phyloP scores from a whole-genome alignment of 164 flowering plant genomes.

The grape (Vitis vinifera) region ASM3070453v1 NC_081823.1:5052001-5052500 shows the following conservation, averaged over 20 bases:
- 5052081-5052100: conserved; percentile 82
- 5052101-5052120: conserved; percentile 75
- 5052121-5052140: conserved; percentile 72
- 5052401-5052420: conserved; percentile 72
- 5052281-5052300: conserved; percentile 84
- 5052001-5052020: conserved; percentile 89
- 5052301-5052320: conserved; percentile 17
- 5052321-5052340: background rate
- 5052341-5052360: background rate
- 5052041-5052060: conserved; percentile 79
- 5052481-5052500: background rate
- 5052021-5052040: conserved; percentile 80
- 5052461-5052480: background rate
- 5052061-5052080: conserved; percentile 90
- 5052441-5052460: conserved; percentile 75
- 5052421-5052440: conserved; percentile 73
- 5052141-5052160: background rate
- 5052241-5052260: conserved; percentile 84
- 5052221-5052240: conserved; percentile 76
- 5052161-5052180: background rate
- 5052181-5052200: background rate
- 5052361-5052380: conserved; percentile 31
- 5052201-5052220: conserved; percentile 56
- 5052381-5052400: conserved; percentile 73
- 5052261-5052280: conserved; percentile 93